phyloP scores from a whole-genome alignment of 371 early-diverging fungal genomes.

The Cokeromyces recurvatus region DNA sequence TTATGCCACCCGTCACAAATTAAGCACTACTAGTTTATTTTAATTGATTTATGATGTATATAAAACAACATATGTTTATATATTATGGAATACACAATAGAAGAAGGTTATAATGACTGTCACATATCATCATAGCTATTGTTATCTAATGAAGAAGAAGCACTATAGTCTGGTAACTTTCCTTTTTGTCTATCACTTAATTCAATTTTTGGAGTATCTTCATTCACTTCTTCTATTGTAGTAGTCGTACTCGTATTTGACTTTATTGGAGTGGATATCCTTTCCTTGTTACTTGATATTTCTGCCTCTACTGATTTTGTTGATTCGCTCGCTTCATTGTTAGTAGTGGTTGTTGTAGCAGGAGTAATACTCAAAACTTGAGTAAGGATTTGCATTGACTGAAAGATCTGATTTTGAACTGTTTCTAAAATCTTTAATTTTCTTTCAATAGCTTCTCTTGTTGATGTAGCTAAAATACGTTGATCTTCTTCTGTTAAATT shows the following conservation, averaged over 20 bases:
- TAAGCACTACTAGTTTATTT: too few relatives aligned
- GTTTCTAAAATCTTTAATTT: slow-evolving; percentile 54
- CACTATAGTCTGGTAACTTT: slow-evolving; percentile 10
- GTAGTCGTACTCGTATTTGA: not conserved
- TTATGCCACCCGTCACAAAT: too few relatives aligned
- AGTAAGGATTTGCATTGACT: slow-evolving; percentile 53
- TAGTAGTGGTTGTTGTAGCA: not conserved
- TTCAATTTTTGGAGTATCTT: not conserved
- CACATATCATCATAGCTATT: too few relatives aligned
- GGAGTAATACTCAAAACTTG: slow-evolving; percentile 51
- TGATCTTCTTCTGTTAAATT: slow-evolving; percentile 58
- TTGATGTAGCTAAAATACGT: slow-evolving; percentile 42
- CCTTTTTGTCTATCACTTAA: slow-evolving; percentile 10
- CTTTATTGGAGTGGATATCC: not conserved
- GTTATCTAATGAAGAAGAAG: not conserved
- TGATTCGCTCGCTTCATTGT: not conserved
- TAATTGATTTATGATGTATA: too few relatives aligned
- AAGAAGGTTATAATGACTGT: too few relatives aligned
- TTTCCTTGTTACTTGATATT: not conserved
- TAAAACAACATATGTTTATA: too few relatives aligned
- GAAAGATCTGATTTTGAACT: slow-evolving; percentile 61
- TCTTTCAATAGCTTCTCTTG: slow-evolving; percentile 55
- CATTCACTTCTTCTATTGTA: not conserved
- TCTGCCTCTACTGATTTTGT: not conserved
- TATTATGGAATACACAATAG: too few relatives aligned